Evolutionary conservation across 257 asterid species (phyloP).

Genomic region (Petunia axillaris): DNA sequence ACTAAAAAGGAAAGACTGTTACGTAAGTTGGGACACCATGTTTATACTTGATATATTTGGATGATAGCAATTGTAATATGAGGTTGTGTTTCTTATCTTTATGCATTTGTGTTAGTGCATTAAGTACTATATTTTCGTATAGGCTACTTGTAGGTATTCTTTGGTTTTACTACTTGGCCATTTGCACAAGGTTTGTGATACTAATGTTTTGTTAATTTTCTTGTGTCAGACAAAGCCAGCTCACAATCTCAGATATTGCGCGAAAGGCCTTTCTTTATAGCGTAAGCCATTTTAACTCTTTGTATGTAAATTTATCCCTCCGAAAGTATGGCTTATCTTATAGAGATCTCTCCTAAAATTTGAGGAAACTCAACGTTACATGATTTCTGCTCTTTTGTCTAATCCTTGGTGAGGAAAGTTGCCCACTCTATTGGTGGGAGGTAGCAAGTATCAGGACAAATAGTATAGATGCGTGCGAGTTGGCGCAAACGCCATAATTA

Average conservation of each 20-base stretch:
- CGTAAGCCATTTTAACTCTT: constrained; percentile 51
- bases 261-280: constrained; percentile 98
- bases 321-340: constrained; percentile 10
- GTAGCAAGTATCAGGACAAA: not conserved
- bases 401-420: not conserved
- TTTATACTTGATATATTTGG: not conserved
- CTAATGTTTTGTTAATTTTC: constrained; percentile 34
- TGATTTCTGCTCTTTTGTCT: not conserved
- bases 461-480: not conserved
- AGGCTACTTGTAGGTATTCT: constrained; percentile 9
- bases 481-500: not conserved
- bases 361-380: not conserved
- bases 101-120: not conserved
- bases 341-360: not conserved
- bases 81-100: not conserved
- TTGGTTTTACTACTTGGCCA: not conserved
- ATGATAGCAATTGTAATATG: not conserved
- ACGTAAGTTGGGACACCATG: too few relatives aligned
- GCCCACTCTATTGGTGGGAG: not conserved
- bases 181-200: constrained; percentile 19
- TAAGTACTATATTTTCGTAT: not conserved
- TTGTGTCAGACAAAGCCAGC: constrained; percentile 81
- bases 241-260: constrained; percentile 95
- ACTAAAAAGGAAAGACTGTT: too few relatives aligned
- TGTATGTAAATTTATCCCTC: not conserved